Evolutionary conservation across 805 yeast genomes (phyloP).

Genomic region (Brettanomyces anomalus): DNA sequence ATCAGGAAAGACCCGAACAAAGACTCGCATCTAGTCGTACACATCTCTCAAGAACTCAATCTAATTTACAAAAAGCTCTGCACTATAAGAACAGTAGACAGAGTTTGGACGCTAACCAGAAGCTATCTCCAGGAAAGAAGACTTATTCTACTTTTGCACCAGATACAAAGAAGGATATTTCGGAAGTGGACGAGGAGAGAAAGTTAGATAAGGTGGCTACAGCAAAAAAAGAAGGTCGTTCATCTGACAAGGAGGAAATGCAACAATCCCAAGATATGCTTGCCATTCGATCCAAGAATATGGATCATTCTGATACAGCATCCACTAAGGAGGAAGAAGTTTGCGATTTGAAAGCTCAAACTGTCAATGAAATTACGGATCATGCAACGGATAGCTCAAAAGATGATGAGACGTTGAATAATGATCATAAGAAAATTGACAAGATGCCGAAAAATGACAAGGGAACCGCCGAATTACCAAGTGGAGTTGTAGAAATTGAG

Average conservation of each 20-base stretch:
- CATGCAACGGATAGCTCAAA: slow-evolving; percentile 28
- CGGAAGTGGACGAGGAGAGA: not conserved
- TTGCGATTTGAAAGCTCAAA: slow-evolving; percentile 5
- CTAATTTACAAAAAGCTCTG: slow-evolving; percentile 27
- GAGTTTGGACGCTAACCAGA: too few relatives aligned
- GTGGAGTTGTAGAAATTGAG: slow-evolving; percentile 1
- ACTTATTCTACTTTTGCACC: not conserved
- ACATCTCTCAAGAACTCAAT: slow-evolving; percentile 23
- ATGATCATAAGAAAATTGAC: slow-evolving; percentile 2
- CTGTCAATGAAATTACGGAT: slow-evolving; percentile 23
- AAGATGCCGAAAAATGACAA: slow-evolving; percentile 4
- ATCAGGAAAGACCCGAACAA: slow-evolving; percentile 21
- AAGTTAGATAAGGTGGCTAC: not conserved
- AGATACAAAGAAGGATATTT: not conserved
- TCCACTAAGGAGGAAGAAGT: slow-evolving; percentile 1
- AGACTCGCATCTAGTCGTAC: slow-evolving; percentile 17
- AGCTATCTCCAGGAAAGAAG: not conserved
- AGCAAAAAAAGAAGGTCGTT: not conserved
- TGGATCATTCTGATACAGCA: slow-evolving; percentile 6
- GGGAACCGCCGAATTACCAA: not conserved
- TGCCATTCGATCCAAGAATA: slow-evolving; percentile 1
- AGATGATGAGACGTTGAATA: slow-evolving; percentile 24
- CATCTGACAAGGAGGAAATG: not conserved
- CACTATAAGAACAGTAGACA: slow-evolving; percentile 10
- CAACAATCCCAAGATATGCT: not conserved